Evolutionary conservation across 805 yeast species (phyloP).

Genomic region (Candida coleopterorum): DNA sequence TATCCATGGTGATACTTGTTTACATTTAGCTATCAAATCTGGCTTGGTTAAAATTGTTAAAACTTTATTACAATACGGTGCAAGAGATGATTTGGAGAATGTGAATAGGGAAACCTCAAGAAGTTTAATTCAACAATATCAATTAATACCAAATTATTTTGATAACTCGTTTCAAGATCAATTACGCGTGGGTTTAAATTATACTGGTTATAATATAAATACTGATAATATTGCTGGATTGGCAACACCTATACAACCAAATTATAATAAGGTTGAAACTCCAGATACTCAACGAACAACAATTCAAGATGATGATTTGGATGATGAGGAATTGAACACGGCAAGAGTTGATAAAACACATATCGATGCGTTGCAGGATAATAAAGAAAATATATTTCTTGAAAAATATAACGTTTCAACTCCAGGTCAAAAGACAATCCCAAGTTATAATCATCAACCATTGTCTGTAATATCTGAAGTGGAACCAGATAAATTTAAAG

Average conservation of each 20-base stretch:
- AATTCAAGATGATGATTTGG: constrained; percentile 38
- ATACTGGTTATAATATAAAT: constrained; percentile 4
- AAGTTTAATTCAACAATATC: constrained; percentile 39
- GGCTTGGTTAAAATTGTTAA: constrained; percentile 73
- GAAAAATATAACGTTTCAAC: constrained; percentile 31
- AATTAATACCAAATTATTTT: constrained; percentile 14
- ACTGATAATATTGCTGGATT: constrained; percentile 8
- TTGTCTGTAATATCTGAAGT: constrained; percentile 30
- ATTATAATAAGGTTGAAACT: constrained; percentile 23
- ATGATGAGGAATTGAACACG: constrained; percentile 21
- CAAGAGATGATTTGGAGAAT: constrained; percentile 50
- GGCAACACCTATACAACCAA: constrained; percentile 28
- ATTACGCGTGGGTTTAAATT: constrained; percentile 3
- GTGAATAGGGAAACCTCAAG: constrained; percentile 41
- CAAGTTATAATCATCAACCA: constrained; percentile 17
- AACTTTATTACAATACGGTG: constrained; percentile 81
- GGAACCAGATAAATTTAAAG: constrained; percentile 18
- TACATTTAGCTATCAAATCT: constrained; percentile 68
- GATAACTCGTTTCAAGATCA: constrained; percentile 1
- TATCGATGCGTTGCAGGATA: constrained; percentile 25
- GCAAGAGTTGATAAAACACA: constrained; percentile 33
- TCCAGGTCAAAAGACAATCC: constrained; percentile 18
- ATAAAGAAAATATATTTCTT: constrained; percentile 46
- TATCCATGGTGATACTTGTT: constrained; percentile 76
- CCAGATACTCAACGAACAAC: constrained; percentile 45